Evolutionary conservation across 306 rosid genomes (phyloP).

Genomic region (Cucumis sativus): Cucumber_9930_V3 NC_026661.2:13661501-13662000

Average conservation of each 20-base stretch:
- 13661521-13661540: background rate
- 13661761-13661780: too few species aligned
- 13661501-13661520: background rate
- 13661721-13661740: too few species aligned
- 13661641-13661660: background rate
- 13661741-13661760: too few species aligned
- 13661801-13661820: background rate
- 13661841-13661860: background rate
- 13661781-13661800: background rate
- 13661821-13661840: background rate
- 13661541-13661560: background rate
- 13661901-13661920: constrained; percentile 65
- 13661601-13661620: background rate
- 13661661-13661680: background rate
- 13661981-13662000: constrained; percentile 14
- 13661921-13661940: constrained; percentile 82
- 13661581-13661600: background rate
- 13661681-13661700: background rate
- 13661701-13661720: too few species aligned
- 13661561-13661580: background rate
- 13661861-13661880: constrained; percentile 77
- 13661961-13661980: constrained; percentile 16
- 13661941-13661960: constrained; percentile 70
- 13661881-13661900: constrained; percentile 82
- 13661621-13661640: background rate